Evolutionary conservation across 768 basidiomycete genomes (phyloP), one percentile per base, ranked within the genome.

Genomic region (Mrakia gelida): DNA sequence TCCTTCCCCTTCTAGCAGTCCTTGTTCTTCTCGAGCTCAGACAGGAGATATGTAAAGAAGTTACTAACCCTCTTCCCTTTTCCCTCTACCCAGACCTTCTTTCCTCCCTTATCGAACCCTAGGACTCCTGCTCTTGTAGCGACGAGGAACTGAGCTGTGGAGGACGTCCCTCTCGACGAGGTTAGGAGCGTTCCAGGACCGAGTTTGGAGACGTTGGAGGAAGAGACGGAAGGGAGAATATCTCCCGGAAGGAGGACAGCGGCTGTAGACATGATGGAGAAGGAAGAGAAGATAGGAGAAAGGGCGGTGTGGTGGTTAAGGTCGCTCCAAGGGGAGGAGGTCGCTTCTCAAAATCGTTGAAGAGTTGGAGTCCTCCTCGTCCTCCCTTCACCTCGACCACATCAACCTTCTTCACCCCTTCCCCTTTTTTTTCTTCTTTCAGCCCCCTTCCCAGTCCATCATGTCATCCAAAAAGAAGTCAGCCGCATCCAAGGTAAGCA

Each of bases 41-140:
- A 32, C 28, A 41, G 32, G 28, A 30, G 34, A 41, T 32, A 65
- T 43, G 49, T n/a, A 30, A 59, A n/a, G 65, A 23, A 23, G 79
- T 45, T 15, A 88, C 92, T 82, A 81, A 96, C 95, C 81, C 95
- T 90, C 82, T 90, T 88, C 59, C 92, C 90, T 82, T 92, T 93
- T 77, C 88, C 88, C 81, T 98, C 95, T 13, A 98, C 87, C 94
- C 94, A 98, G 88, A 92, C 92, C 83, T 89, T 90, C 81, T 89
- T 91, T 74, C 89, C 87, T 83, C 92, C 91, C 75, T 90, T 75
- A 70, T 79, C 78, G 23, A 45, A 38, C 15, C 78, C 78, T 38
- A 79, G 30, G 11, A 72, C 10, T 21, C 78, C 78, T 26, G 78
- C 73, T n/a, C 71, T 52, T 7, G 78, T 79, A 18, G 78, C 78